phyloP scores from a whole-genome alignment of 495 filamentous ascomycete species.

The Annulohypoxylon moriforme region DNA sequence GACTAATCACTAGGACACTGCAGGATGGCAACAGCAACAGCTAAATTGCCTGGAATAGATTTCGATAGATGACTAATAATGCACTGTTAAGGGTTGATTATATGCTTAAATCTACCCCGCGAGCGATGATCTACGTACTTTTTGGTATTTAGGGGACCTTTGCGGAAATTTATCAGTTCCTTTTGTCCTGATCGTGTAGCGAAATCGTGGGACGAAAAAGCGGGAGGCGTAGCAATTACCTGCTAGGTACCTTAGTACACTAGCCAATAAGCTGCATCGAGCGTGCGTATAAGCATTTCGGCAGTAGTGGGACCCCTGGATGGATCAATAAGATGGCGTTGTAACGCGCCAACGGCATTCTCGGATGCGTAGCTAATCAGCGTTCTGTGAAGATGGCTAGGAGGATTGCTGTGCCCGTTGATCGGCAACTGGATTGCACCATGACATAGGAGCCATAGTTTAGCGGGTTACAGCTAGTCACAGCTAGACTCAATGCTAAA shows the following conservation, averaged over 20 bases:
- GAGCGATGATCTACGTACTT: background rate
- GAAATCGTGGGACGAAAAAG: background rate
- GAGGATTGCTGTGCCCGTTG: slow-evolving; percentile 1
- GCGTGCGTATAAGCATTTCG: slow-evolving; percentile 11
- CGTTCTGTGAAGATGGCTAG: background rate
- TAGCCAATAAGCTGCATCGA: background rate
- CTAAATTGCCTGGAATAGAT: background rate
- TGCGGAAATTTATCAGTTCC: background rate
- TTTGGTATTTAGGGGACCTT: background rate
- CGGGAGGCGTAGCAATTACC: background rate
- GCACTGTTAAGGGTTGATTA: background rate
- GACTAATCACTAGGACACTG: background rate
- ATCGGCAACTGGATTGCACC: background rate
- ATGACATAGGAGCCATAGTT: background rate
- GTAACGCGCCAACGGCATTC: background rate
- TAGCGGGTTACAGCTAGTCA: slow-evolving; percentile 4
- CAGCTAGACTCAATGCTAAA: slow-evolving; percentile 12
- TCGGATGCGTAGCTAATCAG: slow-evolving; percentile 2
- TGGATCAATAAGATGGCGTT: slow-evolving; percentile 2
- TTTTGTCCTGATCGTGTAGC: background rate
- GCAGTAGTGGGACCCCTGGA: slow-evolving; percentile 6
- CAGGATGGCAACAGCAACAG: background rate
- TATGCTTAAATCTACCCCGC: background rate
- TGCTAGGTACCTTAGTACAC: background rate
- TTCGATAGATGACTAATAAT: background rate